Conservation (phyloP, 192 early-diverging fungal genomes). For the Coemansia sp. region DNA sequence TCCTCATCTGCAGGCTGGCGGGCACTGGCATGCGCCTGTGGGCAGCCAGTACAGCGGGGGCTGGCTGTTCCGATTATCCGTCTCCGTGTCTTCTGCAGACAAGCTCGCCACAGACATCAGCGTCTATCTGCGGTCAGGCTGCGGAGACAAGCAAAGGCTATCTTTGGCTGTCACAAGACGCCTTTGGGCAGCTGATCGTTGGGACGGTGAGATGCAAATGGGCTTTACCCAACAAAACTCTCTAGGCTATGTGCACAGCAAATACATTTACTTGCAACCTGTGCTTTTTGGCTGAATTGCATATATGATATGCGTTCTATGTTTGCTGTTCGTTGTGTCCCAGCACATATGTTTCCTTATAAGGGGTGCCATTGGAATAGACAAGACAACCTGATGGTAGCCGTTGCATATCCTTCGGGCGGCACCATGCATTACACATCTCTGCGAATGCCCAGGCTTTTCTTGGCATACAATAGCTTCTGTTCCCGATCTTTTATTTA, state of each 20-base stretch:
- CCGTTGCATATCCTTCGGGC: too few species aligned
- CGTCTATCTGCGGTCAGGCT: neutral
- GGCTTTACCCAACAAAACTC: neutral
- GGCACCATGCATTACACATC: slow-evolving; percentile 1
- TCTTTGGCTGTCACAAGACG: neutral
- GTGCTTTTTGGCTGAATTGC: neutral
- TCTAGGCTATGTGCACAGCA: neutral
- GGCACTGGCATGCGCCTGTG: neutral
- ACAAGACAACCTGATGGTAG: neutral
- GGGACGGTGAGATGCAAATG: neutral
- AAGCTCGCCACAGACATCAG: neutral
- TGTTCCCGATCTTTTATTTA: neutral
- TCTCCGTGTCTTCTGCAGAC: neutral
- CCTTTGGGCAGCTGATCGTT: neutral
- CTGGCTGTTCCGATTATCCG: neutral
- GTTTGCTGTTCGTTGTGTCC: neutral
- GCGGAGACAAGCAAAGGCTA: slow-evolving; percentile 3
- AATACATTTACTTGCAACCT: neutral
- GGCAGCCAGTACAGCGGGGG: too few species aligned
- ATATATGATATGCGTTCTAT: neutral
- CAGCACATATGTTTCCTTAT: neutral
- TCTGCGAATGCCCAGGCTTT: neutral
- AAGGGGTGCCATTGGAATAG: neutral
- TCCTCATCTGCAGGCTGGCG: slow-evolving; percentile 1
- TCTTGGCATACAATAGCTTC: neutral